Base-by-base conservation (phyloP, 2,329 filamentous ascomycete species). In the Fusarium hainanense region DNA sequence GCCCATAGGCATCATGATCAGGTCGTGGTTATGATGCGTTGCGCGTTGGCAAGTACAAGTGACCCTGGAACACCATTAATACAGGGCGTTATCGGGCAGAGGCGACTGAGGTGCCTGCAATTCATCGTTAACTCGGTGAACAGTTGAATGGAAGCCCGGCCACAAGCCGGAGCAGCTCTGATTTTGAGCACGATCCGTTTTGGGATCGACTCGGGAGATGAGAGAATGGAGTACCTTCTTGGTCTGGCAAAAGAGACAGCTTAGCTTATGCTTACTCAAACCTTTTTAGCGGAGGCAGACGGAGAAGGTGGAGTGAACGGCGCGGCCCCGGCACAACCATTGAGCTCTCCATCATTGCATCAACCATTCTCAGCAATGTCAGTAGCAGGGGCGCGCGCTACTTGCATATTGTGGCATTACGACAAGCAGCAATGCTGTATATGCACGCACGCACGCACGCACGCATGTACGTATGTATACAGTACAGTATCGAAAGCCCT, bases 241-340 rank as follows among this genome's bases (percentile, higher is more conserved):
- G 51, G 58, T 58, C 60, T 74, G 63, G 68, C 55, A 66, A 42
- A 74, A 64, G 54, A 68, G 61, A 58, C 48, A 30, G 58, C 65
- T 74, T 73, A 72, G 73, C 71, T 75, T 71, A 74, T 74, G 72
- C 70, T 74, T 74, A 74, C 72, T 71, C 66, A 63, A 70, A 68
- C 65, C 58, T 65, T 66, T 63, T 71, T 68, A 69, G 67, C 50
- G 59, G 70, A 69, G 69, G 66, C 63, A 69, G 66, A 69, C 59
- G 70, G 71, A 66, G 57, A 58, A 66, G 63, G 73, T 75, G 71
- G 73, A 66, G 73, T 66, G 56, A 51, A 66, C 57, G 63, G 65
- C 52, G 62, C 63, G 65, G 63, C 51, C 68, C 68, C 70, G 58
- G 72, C 65, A 66, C 66, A 65, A 70, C 42, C 48, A 69, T 66